These are phyloP conservation scores for Hanseniaspora vineae DNA, from an alignment of 805 yeast genomes.

Conservation along the genomic window DNA sequence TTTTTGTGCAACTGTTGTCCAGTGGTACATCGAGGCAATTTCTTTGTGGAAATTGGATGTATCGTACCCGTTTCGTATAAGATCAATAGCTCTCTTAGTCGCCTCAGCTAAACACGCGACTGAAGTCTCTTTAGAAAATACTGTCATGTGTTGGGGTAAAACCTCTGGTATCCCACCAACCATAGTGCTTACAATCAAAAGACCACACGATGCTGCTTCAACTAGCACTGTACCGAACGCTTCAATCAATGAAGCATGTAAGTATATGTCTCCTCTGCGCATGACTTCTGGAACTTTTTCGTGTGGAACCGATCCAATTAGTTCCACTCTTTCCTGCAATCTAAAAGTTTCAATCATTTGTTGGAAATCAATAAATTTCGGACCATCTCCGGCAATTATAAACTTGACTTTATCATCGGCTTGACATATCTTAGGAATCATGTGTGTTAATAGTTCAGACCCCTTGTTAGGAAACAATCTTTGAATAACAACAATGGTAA, in stretches of 20 bases:
- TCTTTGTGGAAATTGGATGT: slow-evolving; percentile 68
- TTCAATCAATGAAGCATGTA: slow-evolving; percentile 90
- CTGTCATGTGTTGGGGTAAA: slow-evolving; percentile 83
- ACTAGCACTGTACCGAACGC: slow-evolving; percentile 96
- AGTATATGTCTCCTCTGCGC: slow-evolving; percentile 85
- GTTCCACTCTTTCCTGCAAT: slow-evolving; percentile 74
- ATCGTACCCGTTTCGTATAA: slow-evolving; percentile 44
- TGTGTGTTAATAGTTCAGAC: slow-evolving; percentile 72
- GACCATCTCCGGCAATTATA: slow-evolving; percentile 93
- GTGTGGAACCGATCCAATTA: slow-evolving; percentile 80
- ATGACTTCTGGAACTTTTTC: slow-evolving; percentile 88
- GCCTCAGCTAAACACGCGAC: slow-evolving; percentile 70
- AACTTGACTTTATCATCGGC: slow-evolving; percentile 54
- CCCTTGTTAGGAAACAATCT: slow-evolving; percentile 94
- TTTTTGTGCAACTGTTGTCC: slow-evolving; percentile 79
- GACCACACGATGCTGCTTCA: slow-evolving; percentile 95
- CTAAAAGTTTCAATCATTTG: slow-evolving; percentile 86
- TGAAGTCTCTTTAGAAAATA: slow-evolving; percentile 70
- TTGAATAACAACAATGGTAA: slow-evolving; percentile 84
- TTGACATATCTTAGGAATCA: slow-evolving; percentile 72
- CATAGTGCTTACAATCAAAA: slow-evolving; percentile 82
- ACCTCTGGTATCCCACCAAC: slow-evolving; percentile 99
- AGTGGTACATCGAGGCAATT: slow-evolving; percentile 73
- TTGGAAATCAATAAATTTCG: slow-evolving; percentile 82
- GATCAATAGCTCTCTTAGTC: slow-evolving; percentile 53